A percentile compares a stretch with the other conserved stretches of the same genome.
Evolutionary conservation across 192 early-diverging fungal species (phyloP).

Genomic region (Coemansia sp.): DNA sequence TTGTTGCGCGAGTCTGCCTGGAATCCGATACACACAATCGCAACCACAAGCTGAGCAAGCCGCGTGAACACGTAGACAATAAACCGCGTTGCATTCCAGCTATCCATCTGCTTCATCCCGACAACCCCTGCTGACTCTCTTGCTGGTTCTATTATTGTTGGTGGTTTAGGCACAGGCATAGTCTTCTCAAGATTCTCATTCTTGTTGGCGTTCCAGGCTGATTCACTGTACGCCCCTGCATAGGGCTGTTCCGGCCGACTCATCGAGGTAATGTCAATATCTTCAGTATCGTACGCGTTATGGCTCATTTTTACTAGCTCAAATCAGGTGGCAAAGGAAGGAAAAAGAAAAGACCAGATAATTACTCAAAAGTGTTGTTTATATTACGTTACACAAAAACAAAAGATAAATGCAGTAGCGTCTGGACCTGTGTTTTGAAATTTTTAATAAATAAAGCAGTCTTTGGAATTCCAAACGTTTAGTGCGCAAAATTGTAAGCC

Average conservation of each 20-base stretch:
- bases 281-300: neutral
- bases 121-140: slow-evolving; percentile 12
- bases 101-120: slow-evolving; percentile 30
- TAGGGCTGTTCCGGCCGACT: slow-evolving; percentile 22
- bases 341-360: too few species aligned
- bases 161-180: neutral
- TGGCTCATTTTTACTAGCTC: neutral
- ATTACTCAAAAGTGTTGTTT: too few species aligned
- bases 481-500: too few species aligned
- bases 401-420: too few species aligned
- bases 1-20: slow-evolving; percentile 31
- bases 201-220: slow-evolving; percentile 11
- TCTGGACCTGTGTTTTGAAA: too few species aligned
- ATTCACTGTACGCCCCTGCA: slow-evolving; percentile 40
- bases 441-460: too few species aligned
- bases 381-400: too few species aligned
- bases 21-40: slow-evolving; percentile 36
- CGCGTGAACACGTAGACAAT: slow-evolving; percentile 31
- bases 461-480: too few species aligned
- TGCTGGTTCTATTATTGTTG: slow-evolving; percentile 1
- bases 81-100: slow-evolving; percentile 27
- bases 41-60: slow-evolving; percentile 28
- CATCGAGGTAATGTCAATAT: slow-evolving; percentile 41
- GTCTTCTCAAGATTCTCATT: neutral
- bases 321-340: too few species aligned